Conservation (phyloP, 1,139 yeast genomes). For the Pichia sp. region DNA sequence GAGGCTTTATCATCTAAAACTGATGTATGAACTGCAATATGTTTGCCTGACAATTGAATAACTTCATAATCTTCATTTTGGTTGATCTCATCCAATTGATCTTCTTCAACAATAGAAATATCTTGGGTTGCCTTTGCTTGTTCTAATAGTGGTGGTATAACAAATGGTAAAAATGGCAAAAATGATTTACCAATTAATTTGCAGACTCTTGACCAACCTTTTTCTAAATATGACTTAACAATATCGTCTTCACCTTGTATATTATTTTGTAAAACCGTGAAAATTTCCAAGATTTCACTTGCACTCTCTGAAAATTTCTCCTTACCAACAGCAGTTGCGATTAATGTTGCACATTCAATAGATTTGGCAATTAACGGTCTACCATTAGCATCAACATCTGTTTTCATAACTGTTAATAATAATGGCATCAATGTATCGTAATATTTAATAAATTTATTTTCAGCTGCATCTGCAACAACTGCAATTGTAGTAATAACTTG, state of each 20-base stretch:
- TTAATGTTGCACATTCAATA: conserved; percentile 89
- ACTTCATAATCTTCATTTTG: conserved; percentile 95
- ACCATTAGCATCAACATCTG: conserved; percentile 76
- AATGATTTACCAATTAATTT: conserved; percentile 80
- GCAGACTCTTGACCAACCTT: conserved; percentile 95
- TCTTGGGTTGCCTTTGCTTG: conserved; percentile 91
- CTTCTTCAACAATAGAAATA: conserved; percentile 80
- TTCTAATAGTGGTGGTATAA: conserved; percentile 76
- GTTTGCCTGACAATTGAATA: conserved; percentile 83
- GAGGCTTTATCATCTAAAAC: conserved; percentile 85
- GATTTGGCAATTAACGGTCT: conserved; percentile 85
- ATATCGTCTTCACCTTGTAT: conserved; percentile 65
- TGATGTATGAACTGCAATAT: conserved; percentile 90
- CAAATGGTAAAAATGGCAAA: conserved; percentile 80
- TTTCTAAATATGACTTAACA: conserved; percentile 77
- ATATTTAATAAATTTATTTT: conserved; percentile 78
- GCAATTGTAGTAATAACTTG: conserved; percentile 96
- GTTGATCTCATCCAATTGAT: conserved; percentile 73
- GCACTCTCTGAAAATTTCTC: conserved; percentile 79
- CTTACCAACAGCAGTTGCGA: conserved; percentile 94
- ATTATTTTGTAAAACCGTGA: conserved; percentile 65
- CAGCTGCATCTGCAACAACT: conserved; percentile 97
- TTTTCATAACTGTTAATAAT: conserved; percentile 66
- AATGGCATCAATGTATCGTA: conserved; percentile 94
- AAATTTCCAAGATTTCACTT: conserved; percentile 63